Evolutionary conservation across 345 rosid genomes (phyloP).

Genomic region (Dipteronia sinensis): DNA sequence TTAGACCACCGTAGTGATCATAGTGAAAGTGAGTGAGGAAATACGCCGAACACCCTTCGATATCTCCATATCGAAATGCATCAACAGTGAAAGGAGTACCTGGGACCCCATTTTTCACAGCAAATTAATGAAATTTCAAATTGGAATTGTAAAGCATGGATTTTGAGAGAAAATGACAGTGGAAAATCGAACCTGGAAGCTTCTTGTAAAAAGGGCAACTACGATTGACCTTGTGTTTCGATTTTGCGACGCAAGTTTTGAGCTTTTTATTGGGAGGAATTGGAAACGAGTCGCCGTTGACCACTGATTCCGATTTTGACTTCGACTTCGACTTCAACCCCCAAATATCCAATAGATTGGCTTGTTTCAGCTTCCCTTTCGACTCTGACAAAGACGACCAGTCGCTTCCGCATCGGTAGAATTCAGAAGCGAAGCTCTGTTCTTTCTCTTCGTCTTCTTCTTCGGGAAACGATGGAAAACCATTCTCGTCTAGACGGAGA

Average conservation of each 20-base stretch:
- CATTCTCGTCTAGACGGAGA: conserved; percentile 28
- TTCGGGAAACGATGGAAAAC: conserved; percentile 20
- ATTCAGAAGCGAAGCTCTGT: conserved; percentile 60
- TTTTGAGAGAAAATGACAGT: neutral
- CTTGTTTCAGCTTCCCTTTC: conserved; percentile 53
- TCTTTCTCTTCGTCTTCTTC: conserved; percentile 31
- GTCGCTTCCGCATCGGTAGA: conserved; percentile 62
- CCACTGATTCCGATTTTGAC: conserved; percentile 16
- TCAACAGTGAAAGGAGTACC: conserved; percentile 76
- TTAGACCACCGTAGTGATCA: conserved; percentile 80
- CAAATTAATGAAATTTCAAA: neutral
- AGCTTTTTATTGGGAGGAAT: conserved; percentile 18
- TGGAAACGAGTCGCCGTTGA: conserved; percentile 18
- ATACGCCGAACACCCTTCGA: conserved; percentile 69
- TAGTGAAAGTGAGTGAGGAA: conserved; percentile 79
- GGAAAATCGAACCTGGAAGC: conserved; percentile 54
- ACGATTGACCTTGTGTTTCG: neutral
- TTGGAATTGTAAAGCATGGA: neutral
- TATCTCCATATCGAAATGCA: conserved; percentile 71
- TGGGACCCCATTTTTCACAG: conserved; percentile 25
- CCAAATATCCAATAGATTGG: conserved; percentile 63
- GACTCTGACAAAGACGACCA: conserved; percentile 50
- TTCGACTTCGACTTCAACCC: conserved; percentile 40
- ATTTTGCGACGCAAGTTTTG: neutral
- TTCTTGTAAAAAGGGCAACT: conserved; percentile 76